These are phyloP conservation scores for Cytospora piceicola DNA, from an alignment of 2,329 filamentous ascomycete species.

Conservation along the genomic window DNA sequence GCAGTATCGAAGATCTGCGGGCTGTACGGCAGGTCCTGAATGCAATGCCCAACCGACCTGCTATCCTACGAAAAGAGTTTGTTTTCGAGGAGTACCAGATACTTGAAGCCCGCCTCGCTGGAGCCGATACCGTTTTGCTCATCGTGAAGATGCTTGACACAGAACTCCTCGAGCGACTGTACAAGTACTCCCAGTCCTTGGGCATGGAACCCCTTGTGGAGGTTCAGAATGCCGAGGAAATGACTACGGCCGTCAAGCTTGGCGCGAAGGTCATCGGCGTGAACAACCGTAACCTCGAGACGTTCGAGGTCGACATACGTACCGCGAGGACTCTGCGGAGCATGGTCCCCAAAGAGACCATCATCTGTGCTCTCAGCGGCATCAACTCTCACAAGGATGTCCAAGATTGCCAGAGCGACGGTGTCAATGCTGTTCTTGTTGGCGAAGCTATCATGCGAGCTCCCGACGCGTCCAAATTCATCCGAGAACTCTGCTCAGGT, in stretches of 20 bases:
- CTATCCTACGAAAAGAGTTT: constrained; percentile 93
- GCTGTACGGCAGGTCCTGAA: constrained; percentile 87
- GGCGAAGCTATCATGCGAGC: constrained; percentile 97
- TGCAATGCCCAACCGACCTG: constrained; percentile 89
- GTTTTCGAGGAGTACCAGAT: constrained; percentile 99
- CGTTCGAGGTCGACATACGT: constrained; percentile 92
- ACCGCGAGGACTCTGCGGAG: constrained; percentile 88
- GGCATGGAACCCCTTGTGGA: constrained; percentile 98
- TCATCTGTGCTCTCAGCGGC: constrained; percentile 92
- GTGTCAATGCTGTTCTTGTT: constrained; percentile 90
- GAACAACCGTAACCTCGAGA: constrained; percentile 96
- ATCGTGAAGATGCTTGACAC: constrained; percentile 97
- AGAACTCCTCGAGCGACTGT: constrained; percentile 74
- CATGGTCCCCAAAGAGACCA: constrained; percentile 81
- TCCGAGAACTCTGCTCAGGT: constrained; percentile 77
- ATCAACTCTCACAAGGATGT: constrained; percentile 91
- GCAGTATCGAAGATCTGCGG: constrained; percentile 89
- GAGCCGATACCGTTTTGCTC: constrained; percentile 90
- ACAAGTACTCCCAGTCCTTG: constrained; percentile 84
- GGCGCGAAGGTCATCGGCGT: constrained; percentile 93
- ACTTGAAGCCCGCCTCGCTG: constrained; percentile 87
- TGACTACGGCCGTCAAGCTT: constrained; percentile 82
- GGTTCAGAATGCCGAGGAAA: constrained; percentile 93
- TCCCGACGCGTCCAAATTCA: constrained; percentile 79
- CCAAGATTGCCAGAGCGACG: constrained; percentile 81